phyloP scores from a whole-genome alignment of 2,329 filamentous ascomycete genomes.

The Colletotrichum acutatum region DNA sequence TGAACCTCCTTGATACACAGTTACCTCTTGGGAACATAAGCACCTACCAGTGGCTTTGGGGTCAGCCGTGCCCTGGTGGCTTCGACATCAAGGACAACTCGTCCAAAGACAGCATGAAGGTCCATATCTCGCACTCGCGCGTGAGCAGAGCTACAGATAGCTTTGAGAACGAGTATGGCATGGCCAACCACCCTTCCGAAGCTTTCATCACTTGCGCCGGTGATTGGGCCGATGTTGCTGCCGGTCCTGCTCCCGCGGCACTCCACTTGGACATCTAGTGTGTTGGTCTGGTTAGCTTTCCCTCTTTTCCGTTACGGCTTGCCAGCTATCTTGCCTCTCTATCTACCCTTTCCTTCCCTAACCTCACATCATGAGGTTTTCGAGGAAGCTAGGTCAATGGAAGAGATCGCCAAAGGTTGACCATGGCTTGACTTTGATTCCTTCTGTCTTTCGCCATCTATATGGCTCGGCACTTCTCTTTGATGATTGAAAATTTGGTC shows the following conservation, averaged over 20 bases:
- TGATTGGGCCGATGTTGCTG: slow-evolving; percentile 22
- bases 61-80: slow-evolving; percentile 16
- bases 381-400: not conserved
- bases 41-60: slow-evolving; percentile 25
- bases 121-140: slow-evolving; percentile 10
- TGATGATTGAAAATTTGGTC: not conserved
- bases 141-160: slow-evolving; percentile 6
- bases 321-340: not conserved
- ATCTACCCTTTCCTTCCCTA: not conserved
- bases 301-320: not conserved
- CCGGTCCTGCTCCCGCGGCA: not conserved
- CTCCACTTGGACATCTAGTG: not conserved
- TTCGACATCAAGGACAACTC: slow-evolving; percentile 25
- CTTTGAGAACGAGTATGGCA: slow-evolving; percentile 15
- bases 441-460: not conserved
- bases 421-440: not conserved
- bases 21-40: slow-evolving; percentile 1
- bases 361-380: not conserved
- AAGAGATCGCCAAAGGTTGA: not conserved
- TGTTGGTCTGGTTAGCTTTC: too few relatives aligned
- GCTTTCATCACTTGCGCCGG: slow-evolving; percentile 20
- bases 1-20: slow-evolving; percentile 10
- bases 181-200: slow-evolving; percentile 27
- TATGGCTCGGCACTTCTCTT: not conserved
- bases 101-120: slow-evolving; percentile 28